Percentiles rank a stretch among this genome's conserved stretches.
phyloP scores from a whole-genome alignment of 352 stramenopile genomes.

The Globisporangium heterothallicum region DNA sequence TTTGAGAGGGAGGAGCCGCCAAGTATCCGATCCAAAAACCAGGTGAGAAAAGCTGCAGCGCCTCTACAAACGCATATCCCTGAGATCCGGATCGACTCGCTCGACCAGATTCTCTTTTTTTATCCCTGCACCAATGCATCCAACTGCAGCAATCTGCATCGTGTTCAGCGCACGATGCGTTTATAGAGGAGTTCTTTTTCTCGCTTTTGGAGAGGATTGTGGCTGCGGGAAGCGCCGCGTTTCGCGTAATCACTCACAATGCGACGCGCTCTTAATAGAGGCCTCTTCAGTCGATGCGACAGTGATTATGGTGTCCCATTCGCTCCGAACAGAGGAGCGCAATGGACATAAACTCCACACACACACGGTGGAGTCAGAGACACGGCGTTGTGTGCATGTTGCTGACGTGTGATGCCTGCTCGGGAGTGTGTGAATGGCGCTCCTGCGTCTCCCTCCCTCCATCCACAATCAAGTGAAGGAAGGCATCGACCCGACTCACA shows the following conservation, averaged over 20 bases:
- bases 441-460: too few species aligned
- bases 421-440: neutral
- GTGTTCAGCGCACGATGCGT: too few species aligned
- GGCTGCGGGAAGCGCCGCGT: neutral
- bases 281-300: neutral
- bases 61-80: too few species aligned
- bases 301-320: neutral
- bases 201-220: neutral
- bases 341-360: neutral
- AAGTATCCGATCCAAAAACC: too few species aligned
- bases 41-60: too few species aligned
- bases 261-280: neutral
- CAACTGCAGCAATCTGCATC: too few species aligned
- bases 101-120: too few species aligned
- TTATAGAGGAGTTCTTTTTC: neutral
- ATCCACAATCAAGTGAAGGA: too few species aligned
- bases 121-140: too few species aligned
- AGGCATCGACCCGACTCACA: neutral
- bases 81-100: too few species aligned
- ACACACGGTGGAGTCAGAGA: slow-evolving; percentile 4
- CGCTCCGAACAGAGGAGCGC: neutral
- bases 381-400: neutral
- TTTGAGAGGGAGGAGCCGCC: too few species aligned
- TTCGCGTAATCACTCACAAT: neutral
- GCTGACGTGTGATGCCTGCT: neutral